Evolutionary conservation across 140 eudicot genomes (phyloP), one percentile per base, ranked within the genome.

Genomic region (Erigeron philadelphicus): DNA sequence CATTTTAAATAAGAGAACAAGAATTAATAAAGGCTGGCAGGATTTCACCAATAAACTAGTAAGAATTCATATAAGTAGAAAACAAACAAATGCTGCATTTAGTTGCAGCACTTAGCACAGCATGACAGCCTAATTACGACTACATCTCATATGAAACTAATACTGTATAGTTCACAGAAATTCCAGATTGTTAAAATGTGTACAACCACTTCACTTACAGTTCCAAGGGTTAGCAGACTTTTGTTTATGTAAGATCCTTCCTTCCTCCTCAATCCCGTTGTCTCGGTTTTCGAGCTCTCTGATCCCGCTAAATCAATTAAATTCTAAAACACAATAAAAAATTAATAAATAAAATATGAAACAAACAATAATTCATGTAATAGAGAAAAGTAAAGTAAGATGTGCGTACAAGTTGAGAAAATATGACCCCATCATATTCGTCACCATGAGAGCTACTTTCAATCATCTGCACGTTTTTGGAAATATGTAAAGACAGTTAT

Each of bases 371-470:
- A 38, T 43, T 45, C 4, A 46, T 54, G 9, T 66, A 38, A 21
- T 61, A 12, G 9, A 11, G 31, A 52, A 18, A 69, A 2, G 47
- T 49, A 53, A 85, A 64, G 40, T 15, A 71, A 15, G 46, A 5
- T 11, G 19, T 54, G 62, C 87, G 46, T 87, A 94, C 97, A 82
- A 94, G 92, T 79, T 94, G 99, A 53, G 99, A 94, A 75, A 86
- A 93, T 71, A 89, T 87, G 67, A 94, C 99, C 49, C 99, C 99
- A 68, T 94, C 99, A 38, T 94, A 94, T 46, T 94, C 99, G 18
- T 94, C 99, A 42, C 97, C 99, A 71, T 81, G 99, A 57, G 90
- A 91, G 77, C 99, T 89, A 73, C 99, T 94, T 83, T 94, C 99
- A 76, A 89, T 80, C 99, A 94, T 89, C 99, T 94, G 89, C 71